Conservation (phyloP, 352 stramenopile genomes). For the Pythium monospermum region DNA sequence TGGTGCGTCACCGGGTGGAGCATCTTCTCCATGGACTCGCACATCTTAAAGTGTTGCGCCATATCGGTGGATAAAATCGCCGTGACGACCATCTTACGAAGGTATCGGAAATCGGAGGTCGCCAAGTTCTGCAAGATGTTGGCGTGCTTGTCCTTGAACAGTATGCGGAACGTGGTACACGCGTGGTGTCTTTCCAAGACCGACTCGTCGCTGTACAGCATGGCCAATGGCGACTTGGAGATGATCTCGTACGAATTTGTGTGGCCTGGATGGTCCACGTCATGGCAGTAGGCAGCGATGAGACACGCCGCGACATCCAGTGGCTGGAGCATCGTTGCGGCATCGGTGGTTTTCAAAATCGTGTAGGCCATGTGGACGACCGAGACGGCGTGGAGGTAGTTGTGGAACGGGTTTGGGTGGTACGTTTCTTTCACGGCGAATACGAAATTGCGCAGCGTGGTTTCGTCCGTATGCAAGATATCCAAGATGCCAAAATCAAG, state of each 20-base stretch:
- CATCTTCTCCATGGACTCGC: conserved; percentile 69
- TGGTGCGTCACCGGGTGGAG: conserved; percentile 52
- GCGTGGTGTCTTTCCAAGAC: conserved; percentile 89
- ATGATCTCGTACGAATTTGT: conserved; percentile 89
- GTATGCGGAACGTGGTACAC: conserved; percentile 80
- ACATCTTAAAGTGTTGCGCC: conserved; percentile 86
- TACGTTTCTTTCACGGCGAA: conserved; percentile 77
- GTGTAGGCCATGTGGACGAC: conserved; percentile 85
- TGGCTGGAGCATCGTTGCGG: conserved; percentile 60
- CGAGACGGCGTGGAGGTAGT: conserved; percentile 87
- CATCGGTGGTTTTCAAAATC: conserved; percentile 72
- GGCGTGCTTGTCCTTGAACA: conserved; percentile 77
- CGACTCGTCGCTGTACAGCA: conserved; percentile 87
- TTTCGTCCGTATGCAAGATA: conserved; percentile 49
- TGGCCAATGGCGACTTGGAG: conserved; percentile 64
- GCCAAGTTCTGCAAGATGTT: conserved; percentile 83
- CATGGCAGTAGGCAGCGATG: conserved; percentile 85
- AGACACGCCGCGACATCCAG: conserved; percentile 84
- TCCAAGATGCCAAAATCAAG: conserved; percentile 67
- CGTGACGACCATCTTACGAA: conserved; percentile 86
- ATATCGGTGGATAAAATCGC: conserved; percentile 90
- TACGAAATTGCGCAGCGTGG: conserved; percentile 74
- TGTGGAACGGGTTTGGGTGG: conserved; percentile 89
- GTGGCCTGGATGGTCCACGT: conserved; percentile 89
- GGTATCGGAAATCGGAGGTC: conserved; percentile 61